Base-by-base conservation (phyloP, 2,329 filamentous ascomycete genomes). In the Golovinomyces cichoracearum region DNA sequence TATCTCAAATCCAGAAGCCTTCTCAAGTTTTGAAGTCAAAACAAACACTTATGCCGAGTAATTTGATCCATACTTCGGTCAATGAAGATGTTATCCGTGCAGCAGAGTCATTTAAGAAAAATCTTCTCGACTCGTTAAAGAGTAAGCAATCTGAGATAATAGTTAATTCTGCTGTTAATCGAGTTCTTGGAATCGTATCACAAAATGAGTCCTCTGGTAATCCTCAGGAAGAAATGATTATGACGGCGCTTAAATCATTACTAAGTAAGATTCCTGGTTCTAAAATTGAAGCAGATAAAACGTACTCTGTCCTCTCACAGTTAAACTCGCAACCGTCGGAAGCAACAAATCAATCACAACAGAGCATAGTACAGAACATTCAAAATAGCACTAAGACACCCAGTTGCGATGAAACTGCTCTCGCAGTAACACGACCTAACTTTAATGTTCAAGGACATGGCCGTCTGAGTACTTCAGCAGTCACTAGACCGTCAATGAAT, bases 401-500 rank as follows among this genome's bases (percentile, higher is more conserved):
- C 50, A 53, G 51, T 10, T 26, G 48, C 37, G 54, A 53, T 12
- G 53, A 47, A 27, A 27, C 52, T 9, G 49, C 37, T 25, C 55
- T 55, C 22, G 49, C 54, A 26, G 51, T 60, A 38, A 54, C 51
- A 52, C 53, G 58, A 22, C 60, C 59, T 31, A 51, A 54, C 1
- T 58, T 62, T 41, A 52, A 48, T 29, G 55, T 55, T 27, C 55
- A 55, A 46, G 50, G 50, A 25, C 53, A 54, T 41, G 55, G 49
- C 44, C 54, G 57, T 41, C 27, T 51, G 19, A 53, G 45, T 51
- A 48, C 49, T 19, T 40, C 54, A 35, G 49, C 55, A 10, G 51
- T 60, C 22, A 53, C 58, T 17, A 52, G 59, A 42, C 58, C 57
- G 25, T 57, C 58, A 47, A 59, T 61, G 54, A 58, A 52, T 50